Evolutionary conservation across 805 yeast species (phyloP).

Genomic region (Candida insectalens): DNA sequence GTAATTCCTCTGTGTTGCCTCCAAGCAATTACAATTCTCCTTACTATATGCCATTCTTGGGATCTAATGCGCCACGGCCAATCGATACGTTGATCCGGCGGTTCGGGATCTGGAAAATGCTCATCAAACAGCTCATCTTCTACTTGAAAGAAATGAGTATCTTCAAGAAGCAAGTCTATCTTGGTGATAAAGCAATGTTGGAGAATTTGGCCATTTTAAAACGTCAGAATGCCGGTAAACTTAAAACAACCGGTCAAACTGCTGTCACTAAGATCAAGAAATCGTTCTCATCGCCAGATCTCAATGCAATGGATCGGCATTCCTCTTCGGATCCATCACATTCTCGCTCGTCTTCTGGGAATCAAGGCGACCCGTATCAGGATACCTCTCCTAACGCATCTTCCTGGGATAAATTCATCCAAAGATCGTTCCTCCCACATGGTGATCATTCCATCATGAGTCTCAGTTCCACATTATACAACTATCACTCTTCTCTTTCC

Average conservation of each 20-base stretch:
- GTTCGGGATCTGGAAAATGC: slow-evolving; percentile 48
- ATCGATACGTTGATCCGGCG: slow-evolving; percentile 44
- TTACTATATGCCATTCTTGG: slow-evolving; percentile 23
- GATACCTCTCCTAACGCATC: neutral
- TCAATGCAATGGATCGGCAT: slow-evolving; percentile 16
- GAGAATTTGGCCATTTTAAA: slow-evolving; percentile 29
- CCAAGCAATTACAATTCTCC: slow-evolving; percentile 25
- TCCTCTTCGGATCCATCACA: neutral
- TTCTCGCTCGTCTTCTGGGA: neutral
- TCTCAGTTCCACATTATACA: slow-evolving; percentile 21
- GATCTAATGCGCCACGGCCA: slow-evolving; percentile 24
- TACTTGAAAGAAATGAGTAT: slow-evolving; percentile 41
- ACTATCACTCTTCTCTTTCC: slow-evolving; percentile 21
- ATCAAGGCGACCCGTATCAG: neutral
- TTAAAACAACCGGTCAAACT: slow-evolving; percentile 2
- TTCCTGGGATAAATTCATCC: slow-evolving; percentile 34
- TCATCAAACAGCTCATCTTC: slow-evolving; percentile 41
- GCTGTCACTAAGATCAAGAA: slow-evolving; percentile 10
- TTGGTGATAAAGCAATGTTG: slow-evolving; percentile 39
- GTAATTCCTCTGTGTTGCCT: slow-evolving; percentile 21
- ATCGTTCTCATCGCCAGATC: slow-evolving; percentile 11
- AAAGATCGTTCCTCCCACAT: slow-evolving; percentile 33
- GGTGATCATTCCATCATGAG: slow-evolving; percentile 29
- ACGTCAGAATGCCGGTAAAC: slow-evolving; percentile 22
- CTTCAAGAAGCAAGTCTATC: slow-evolving; percentile 37